These are phyloP conservation scores for Fraxinus baroniana DNA, from an alignment of 305 asterid species.

Conservation along the genomic window DNA sequence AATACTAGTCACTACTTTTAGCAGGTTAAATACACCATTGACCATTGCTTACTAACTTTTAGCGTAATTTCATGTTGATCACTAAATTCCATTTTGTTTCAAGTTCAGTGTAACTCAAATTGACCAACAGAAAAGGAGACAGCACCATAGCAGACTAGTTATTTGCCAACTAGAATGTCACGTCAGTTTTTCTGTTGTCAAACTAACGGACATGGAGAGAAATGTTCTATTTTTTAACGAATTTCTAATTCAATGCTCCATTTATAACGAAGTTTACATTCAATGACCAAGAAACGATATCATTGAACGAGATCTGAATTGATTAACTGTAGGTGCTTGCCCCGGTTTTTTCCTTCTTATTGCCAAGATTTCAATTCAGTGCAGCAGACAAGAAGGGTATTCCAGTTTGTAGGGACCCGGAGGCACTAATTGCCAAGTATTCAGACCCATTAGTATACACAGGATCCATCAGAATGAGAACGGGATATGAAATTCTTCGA, in stretches of 20 bases:
- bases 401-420: constrained; percentile 45
- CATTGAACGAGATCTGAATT: neutral
- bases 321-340: constrained; percentile 39
- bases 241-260: neutral
- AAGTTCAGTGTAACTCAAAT: neutral
- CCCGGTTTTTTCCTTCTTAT: constrained; percentile 36
- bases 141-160: neutral
- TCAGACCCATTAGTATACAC: constrained; percentile 53
- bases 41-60: neutral
- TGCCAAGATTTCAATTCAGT: constrained; percentile 45
- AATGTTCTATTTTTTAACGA: neutral
- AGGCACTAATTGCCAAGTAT: constrained; percentile 42
- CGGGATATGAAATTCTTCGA: constrained; percentile 45
- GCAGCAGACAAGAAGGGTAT: constrained; percentile 47
- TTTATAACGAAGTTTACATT: neutral
- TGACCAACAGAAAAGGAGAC: neutral
- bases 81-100: neutral
- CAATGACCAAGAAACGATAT: neutral
- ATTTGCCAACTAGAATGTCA: neutral
- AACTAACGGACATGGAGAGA: neutral
- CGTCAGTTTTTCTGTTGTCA: neutral
- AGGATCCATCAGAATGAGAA: constrained; percentile 44
- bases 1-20: neutral
- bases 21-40: neutral
- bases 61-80: neutral